Evolutionary conservation across 192 early-diverging fungal species (phyloP).

Genomic region (Allomyces macrogynus): DNA sequence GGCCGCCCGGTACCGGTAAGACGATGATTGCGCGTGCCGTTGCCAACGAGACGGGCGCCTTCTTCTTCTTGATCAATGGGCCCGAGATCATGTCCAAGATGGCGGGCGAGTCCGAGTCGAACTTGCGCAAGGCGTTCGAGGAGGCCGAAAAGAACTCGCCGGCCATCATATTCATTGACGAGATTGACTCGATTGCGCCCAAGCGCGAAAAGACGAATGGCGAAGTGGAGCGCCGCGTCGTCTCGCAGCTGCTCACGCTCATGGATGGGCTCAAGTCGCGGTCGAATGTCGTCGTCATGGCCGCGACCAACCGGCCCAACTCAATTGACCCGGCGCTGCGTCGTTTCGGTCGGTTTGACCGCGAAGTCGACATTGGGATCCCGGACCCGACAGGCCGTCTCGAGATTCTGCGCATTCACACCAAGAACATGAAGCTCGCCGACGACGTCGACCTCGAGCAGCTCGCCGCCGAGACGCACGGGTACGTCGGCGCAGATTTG

Average conservation of each 20-base stretch:
- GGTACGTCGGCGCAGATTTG: constrained; percentile 91
- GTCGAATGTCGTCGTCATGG: constrained; percentile 96
- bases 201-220: constrained; percentile 99
- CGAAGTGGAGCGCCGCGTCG: constrained; percentile 96
- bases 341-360: constrained; percentile 97
- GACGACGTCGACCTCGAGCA: constrained; percentile 95
- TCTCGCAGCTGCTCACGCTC: constrained; percentile 90
- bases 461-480: constrained; percentile 92
- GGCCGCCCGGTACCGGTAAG: constrained; percentile 97
- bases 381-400: constrained; percentile 94
- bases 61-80: constrained; percentile 98
- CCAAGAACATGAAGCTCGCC: constrained; percentile 97
- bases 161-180: constrained; percentile 97
- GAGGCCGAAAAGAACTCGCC: constrained; percentile 97
- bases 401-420: constrained; percentile 98
- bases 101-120: constrained; percentile 96
- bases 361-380: constrained; percentile 98
- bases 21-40: constrained; percentile 96
- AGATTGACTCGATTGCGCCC: constrained; percentile 96
- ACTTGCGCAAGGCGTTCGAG: constrained; percentile 94
- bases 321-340: constrained; percentile 94
- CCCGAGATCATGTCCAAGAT: constrained; percentile 99
- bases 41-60: constrained; percentile 97
- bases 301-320: constrained; percentile 97
- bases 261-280: constrained; percentile 97